phyloP scores from a whole-genome alignment of 2,329 filamentous ascomycete genomes.

The Emmonsiellopsis sp. region DNA sequence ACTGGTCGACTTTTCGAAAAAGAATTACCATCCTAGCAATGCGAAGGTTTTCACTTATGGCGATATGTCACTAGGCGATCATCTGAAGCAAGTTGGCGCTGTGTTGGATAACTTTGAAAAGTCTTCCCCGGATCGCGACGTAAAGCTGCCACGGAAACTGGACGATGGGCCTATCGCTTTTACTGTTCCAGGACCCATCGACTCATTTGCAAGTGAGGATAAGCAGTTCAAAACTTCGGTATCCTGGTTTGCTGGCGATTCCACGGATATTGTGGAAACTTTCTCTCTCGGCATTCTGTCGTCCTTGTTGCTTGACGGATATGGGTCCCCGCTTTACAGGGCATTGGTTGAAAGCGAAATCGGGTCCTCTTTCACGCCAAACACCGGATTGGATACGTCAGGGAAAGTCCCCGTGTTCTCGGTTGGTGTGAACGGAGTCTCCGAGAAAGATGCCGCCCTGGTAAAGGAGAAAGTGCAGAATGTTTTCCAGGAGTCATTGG shows the following conservation, averaged over 20 bases:
- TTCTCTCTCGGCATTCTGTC: slow-evolving; percentile 79
- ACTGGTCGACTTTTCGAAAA: slow-evolving; percentile 75
- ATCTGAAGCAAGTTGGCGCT: slow-evolving; percentile 68
- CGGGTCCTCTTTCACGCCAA: slow-evolving; percentile 88
- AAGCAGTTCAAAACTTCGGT: slow-evolving; percentile 90
- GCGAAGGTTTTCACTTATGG: slow-evolving; percentile 94
- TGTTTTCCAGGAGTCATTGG: slow-evolving; percentile 59
- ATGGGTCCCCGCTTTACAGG: slow-evolving; percentile 86
- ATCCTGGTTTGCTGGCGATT: slow-evolving; percentile 84
- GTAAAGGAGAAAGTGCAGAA: slow-evolving; percentile 66
- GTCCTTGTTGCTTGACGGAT: slow-evolving; percentile 81
- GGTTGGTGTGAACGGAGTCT: slow-evolving; percentile 82
- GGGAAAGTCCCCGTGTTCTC: slow-evolving; percentile 76
- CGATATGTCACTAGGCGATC: slow-evolving; percentile 75
- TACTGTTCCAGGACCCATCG: slow-evolving; percentile 68
- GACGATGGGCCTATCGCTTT: slow-evolving; percentile 57
- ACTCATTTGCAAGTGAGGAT: slow-evolving; percentile 75
- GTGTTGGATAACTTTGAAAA: slow-evolving; percentile 66
- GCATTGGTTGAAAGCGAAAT: slow-evolving; percentile 82
- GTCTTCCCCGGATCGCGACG: slow-evolving; percentile 59
- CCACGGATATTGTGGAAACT: slow-evolving; percentile 72
- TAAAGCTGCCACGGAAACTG: slow-evolving; percentile 69
- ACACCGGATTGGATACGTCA: slow-evolving; percentile 80
- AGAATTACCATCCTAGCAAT: slow-evolving; percentile 96
- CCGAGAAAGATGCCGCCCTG: slow-evolving; percentile 65